A percentile compares a stretch with the other conserved stretches of the same genome.
These are phyloP conservation scores for Rhizoclosmatium sp. DNA, from an alignment of 192 early-diverging fungal species.

Conservation along the genomic window DNA sequence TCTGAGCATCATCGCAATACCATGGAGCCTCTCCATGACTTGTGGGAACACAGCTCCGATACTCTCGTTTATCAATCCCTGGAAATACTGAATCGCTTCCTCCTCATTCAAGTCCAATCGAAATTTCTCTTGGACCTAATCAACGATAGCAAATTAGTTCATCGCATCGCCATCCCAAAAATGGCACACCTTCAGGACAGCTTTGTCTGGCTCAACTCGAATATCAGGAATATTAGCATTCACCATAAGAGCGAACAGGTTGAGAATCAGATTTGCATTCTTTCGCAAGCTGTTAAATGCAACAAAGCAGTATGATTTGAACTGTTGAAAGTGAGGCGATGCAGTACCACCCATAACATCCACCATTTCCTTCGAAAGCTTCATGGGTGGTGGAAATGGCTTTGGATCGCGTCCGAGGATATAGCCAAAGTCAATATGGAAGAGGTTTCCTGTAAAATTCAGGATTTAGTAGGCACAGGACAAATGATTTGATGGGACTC, in stretches of 20 bases:
- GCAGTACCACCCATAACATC: constrained; percentile 97
- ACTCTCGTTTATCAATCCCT: constrained; percentile 90
- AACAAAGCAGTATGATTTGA: constrained; percentile 92
- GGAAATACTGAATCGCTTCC: constrained; percentile 94
- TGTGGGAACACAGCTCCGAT: constrained; percentile 96
- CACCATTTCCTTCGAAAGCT: constrained; percentile 99
- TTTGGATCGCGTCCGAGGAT: constrained; percentile 99
- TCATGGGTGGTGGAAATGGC: constrained; percentile 99
- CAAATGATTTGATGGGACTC: constrained; percentile 28
- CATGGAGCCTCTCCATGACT: constrained; percentile 98
- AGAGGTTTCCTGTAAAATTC: constrained; percentile 72
- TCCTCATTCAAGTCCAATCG: constrained; percentile 88
- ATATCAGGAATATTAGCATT: constrained; percentile 96
- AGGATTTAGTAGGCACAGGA: not conserved
- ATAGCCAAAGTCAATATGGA: constrained; percentile 99
- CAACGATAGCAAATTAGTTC: not conserved
- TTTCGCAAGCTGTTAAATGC: constrained; percentile 94
- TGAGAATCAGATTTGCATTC: constrained; percentile 94
- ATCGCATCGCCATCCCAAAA: not conserved
- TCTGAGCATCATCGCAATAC: constrained; percentile 80
- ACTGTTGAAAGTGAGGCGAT: constrained; percentile 88
- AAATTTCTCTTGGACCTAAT: constrained; percentile 94
- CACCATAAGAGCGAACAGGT: constrained; percentile 98
- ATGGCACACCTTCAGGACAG: constrained; percentile 81
- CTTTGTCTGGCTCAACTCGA: constrained; percentile 97